These are phyloP conservation scores for Fusarium floridanum DNA, from an alignment of 2,329 filamentous ascomycete genomes.

Conservation along the genomic window DNA sequence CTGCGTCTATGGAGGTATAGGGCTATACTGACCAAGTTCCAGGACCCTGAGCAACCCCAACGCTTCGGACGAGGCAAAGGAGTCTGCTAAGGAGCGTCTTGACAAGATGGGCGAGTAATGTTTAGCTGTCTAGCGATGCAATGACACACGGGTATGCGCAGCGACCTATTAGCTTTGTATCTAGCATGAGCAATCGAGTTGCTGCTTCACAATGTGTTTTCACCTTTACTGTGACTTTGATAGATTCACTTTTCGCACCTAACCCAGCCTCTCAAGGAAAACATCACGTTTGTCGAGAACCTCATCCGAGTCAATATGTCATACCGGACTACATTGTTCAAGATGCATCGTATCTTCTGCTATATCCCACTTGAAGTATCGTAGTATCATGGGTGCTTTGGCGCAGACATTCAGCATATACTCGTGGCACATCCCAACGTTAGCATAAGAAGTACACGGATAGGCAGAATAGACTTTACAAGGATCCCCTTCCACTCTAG, in stretches of 20 bases:
- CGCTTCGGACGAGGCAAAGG: constrained; percentile 67
- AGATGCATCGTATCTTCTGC: not conserved
- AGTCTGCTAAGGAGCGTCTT: constrained; percentile 65
- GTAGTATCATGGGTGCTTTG: not conserved
- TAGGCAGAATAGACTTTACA: not conserved
- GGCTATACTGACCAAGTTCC: not conserved
- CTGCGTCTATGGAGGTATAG: no score
- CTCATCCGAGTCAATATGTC: not conserved
- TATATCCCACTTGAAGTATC: not conserved
- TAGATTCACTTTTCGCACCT: not conserved
- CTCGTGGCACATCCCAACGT: no score
- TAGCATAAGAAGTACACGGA: not conserved
- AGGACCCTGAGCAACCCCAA: constrained; percentile 69
- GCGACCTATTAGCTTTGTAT: no score
- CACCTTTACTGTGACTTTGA: not conserved
- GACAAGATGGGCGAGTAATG: constrained; percentile 44
- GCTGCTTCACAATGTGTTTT: not conserved
- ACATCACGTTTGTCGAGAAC: not conserved
- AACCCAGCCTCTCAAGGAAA: not conserved
- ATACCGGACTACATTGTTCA: not conserved
- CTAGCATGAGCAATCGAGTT: not conserved
- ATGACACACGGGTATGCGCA: not conserved
- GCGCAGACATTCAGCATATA: not conserved
- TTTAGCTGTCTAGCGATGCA: not conserved
- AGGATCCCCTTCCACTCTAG: not conserved